These are phyloP conservation scores for Spirogloea muscicola DNA, from an alignment of 139 green algal species.

Conservation along the genomic window DNA sequence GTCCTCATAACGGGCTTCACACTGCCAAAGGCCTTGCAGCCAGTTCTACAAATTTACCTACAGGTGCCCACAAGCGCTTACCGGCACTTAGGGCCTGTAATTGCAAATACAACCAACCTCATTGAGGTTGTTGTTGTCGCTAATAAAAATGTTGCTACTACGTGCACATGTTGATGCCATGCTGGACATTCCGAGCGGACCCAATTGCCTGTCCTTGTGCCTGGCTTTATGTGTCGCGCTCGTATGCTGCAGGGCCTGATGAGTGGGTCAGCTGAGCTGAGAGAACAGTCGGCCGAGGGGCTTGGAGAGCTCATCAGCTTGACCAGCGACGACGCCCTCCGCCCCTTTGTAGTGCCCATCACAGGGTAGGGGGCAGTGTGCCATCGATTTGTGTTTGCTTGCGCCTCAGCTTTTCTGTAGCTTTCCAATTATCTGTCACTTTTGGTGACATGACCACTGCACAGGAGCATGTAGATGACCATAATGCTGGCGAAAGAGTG, in stretches of 20 bases:
- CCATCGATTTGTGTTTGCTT: too few species aligned
- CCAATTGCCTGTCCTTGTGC: not conserved
- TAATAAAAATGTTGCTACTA: too few species aligned
- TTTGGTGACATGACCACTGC: too few species aligned
- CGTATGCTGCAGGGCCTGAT: constrained; percentile 37
- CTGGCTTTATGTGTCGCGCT: not conserved
- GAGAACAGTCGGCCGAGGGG: constrained; percentile 83
- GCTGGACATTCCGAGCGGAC: not conserved
- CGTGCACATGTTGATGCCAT: too few species aligned
- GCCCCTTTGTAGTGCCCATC: constrained; percentile 87
- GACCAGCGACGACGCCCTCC: constrained; percentile 71
- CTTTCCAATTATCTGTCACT: too few species aligned
- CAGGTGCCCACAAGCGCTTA: constrained; percentile 59
- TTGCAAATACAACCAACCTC: too few species aligned
- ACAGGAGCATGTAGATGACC: too few species aligned
- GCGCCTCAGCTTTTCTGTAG: constrained; percentile 3
- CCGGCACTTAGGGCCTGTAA: too few species aligned
- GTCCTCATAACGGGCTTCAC: constrained; percentile 78
- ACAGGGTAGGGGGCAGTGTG: constrained; percentile 57
- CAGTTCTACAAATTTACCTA: constrained; percentile 90
- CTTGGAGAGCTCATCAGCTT: constrained; percentile 84
- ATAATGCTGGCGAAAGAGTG: too few species aligned
- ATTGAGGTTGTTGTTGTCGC: too few species aligned
- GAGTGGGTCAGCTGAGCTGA: constrained; percentile 41
- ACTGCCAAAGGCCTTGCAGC: constrained; percentile 78